Percentiles rank a stretch among this genome's conserved stretches.
These are phyloP conservation scores for Cutaneotrichosporon spelunceum DNA, from an alignment of 1,284 basidiomycete genomes.

Conservation along the genomic window DNA sequence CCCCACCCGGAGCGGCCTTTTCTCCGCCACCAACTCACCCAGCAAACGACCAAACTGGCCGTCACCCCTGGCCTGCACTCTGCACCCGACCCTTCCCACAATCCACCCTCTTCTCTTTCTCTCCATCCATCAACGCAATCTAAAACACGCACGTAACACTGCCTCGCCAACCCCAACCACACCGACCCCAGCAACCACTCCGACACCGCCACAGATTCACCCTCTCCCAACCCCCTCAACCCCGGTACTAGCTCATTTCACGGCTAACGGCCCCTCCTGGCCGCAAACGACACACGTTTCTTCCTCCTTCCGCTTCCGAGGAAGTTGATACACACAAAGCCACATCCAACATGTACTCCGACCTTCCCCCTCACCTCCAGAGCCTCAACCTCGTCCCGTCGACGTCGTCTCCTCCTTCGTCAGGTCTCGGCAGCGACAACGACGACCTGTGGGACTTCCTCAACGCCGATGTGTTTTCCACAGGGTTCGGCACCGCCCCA, in stretches of 20 bases:
- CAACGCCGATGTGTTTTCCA: constrained; percentile 47
- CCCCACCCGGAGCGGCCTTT: no score
- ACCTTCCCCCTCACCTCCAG: constrained; percentile 26
- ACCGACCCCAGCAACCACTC: constrained; percentile 2
- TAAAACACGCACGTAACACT: no score
- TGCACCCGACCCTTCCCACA: no score
- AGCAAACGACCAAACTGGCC: no score
- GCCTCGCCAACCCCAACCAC: neutral
- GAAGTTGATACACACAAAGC: neutral
- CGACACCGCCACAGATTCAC: neutral
- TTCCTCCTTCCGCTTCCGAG: neutral
- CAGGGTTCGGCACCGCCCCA: constrained; percentile 38
- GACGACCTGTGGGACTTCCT: constrained; percentile 49
- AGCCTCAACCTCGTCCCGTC: constrained; percentile 24
- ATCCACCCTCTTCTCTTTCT: neutral
- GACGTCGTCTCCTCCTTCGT: constrained; percentile 37
- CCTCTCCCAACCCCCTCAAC: neutral
- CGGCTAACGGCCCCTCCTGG: neutral
- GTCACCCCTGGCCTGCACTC: no score
- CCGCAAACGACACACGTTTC: constrained; percentile 1
- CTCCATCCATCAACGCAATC: neutral
- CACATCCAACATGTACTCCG: constrained; percentile 18
- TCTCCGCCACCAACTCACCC: neutral
- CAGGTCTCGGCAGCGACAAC: constrained; percentile 34
- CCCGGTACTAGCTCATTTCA: neutral